These are phyloP conservation scores for Pythium scleroteichum DNA, from an alignment of 352 stramenopile species.

Conservation along the genomic window DNA sequence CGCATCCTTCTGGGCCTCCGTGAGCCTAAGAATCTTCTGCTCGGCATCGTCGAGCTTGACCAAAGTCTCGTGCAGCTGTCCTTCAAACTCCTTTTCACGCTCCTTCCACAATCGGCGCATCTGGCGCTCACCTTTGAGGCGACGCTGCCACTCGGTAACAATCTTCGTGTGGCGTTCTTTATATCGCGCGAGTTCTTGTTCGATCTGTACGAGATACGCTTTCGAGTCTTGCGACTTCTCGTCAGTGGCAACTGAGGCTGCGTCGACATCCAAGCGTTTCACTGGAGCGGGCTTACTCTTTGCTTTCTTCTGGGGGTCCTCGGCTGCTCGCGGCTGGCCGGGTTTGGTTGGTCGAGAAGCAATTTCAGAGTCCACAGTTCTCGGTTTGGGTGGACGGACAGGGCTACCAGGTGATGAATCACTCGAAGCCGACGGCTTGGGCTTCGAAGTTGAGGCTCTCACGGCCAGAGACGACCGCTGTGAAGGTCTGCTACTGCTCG, in stretches of 20 bases:
- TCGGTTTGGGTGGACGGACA: not conserved
- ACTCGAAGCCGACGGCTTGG: conserved; percentile 8
- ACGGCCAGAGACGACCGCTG: not conserved
- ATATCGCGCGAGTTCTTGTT: conserved; percentile 68
- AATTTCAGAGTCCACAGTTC: not conserved
- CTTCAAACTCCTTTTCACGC: conserved; percentile 71
- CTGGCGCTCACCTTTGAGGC: conserved; percentile 74
- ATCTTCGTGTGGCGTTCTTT: conserved; percentile 84
- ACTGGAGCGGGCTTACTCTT: conserved; percentile 20
- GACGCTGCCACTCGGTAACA: conserved; percentile 75
- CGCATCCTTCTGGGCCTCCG: conserved; percentile 53
- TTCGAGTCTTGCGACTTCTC: conserved; percentile 4
- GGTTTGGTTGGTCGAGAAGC: conserved; percentile 17
- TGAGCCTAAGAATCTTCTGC: conserved; percentile 39
- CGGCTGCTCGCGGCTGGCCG: not conserved
- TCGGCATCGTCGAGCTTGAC: conserved; percentile 53
- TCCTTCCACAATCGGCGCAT: conserved; percentile 81
- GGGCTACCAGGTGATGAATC: conserved; percentile 17
- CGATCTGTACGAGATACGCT: conserved; percentile 24
- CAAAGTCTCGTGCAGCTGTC: conserved; percentile 62
- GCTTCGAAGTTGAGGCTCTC: not conserved
- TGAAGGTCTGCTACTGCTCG: not conserved
- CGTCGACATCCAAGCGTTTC: conserved; percentile 22
- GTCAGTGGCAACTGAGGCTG: not conserved
- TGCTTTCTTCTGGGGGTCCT: conserved; percentile 10